These are phyloP conservation scores for Pilaira anomala DNA, from an alignment of 192 early-diverging fungal species.

Conservation along the genomic window DNA sequence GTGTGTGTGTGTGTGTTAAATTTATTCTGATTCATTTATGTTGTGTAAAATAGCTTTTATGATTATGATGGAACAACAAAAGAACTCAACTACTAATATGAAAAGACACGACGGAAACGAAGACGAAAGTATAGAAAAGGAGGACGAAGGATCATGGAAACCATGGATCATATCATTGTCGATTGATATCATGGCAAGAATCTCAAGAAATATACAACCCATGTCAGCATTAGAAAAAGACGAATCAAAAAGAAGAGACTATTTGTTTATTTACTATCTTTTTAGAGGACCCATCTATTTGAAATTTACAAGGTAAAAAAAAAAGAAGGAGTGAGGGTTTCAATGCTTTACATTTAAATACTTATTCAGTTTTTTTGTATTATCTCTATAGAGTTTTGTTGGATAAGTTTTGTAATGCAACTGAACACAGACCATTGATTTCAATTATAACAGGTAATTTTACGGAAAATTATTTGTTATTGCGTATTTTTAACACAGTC, in stretches of 20 bases:
- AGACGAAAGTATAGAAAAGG: constrained; percentile 5
- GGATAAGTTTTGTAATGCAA: constrained; percentile 15
- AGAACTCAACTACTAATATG: not conserved
- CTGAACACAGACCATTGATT: constrained; percentile 10
- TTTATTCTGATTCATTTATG: no score
- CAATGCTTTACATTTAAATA: not conserved
- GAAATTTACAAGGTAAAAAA: constrained; percentile 19
- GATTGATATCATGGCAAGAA: constrained; percentile 14
- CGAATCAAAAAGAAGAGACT: constrained; percentile 22
- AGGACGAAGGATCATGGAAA: constrained; percentile 12
- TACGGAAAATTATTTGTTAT: no score
- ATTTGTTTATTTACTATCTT: constrained; percentile 23
- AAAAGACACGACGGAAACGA: not conserved
- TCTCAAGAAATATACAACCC: not conserved
- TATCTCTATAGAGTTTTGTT: not conserved
- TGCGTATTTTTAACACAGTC: not conserved
- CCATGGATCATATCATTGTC: constrained; percentile 22
- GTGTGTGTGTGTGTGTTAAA: no score
- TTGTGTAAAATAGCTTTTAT: not conserved
- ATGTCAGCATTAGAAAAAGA: constrained; percentile 24
- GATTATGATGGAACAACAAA: constrained; percentile 14
- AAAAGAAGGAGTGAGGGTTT: not conserved
- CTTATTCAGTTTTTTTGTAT: no score
- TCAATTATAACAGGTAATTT: constrained; percentile 18
- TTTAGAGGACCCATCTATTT: constrained; percentile 22